Evolutionary conservation across 495 filamentous ascomycete species (phyloP).

Genomic region (Tuber borchii): DNA sequence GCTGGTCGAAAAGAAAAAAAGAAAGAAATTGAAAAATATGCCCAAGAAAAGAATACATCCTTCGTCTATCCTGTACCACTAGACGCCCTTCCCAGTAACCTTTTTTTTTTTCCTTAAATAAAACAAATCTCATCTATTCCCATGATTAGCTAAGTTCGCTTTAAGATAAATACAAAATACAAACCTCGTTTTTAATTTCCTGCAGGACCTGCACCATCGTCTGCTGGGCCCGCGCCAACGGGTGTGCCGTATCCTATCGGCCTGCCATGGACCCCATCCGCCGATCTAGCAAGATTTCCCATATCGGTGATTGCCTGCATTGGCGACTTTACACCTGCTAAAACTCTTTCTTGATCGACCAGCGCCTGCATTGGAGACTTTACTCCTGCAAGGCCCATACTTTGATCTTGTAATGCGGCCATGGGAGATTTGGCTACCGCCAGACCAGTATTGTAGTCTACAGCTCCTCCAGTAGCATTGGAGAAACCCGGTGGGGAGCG

Average conservation of each 20-base stretch:
- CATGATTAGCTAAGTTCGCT: neutral
- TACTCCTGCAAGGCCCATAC: neutral
- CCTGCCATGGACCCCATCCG: neutral
- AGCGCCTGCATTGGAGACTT: neutral
- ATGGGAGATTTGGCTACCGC: conserved; percentile 2
- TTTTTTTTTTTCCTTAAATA: neutral
- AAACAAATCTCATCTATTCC: neutral
- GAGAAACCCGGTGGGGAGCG: neutral
- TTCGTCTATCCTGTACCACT: neutral
- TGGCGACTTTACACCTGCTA: neutral
- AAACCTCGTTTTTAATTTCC: neutral
- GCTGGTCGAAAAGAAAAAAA: neutral
- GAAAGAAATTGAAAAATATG: conserved; percentile 2
- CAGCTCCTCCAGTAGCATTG: neutral
- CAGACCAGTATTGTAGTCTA: neutral
- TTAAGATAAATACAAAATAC: neutral
- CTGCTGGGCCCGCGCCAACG: neutral
- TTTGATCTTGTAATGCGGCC: neutral
- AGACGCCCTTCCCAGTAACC: neutral
- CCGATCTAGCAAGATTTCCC: neutral
- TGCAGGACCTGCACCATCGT: neutral
- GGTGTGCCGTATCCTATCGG: neutral
- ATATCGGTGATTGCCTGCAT: neutral
- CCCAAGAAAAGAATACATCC: neutral
- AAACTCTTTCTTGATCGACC: neutral